Conservation (phyloP, 2,329 filamentous ascomycete genomes). For the Trichoderma atrobrunneum region DNA sequence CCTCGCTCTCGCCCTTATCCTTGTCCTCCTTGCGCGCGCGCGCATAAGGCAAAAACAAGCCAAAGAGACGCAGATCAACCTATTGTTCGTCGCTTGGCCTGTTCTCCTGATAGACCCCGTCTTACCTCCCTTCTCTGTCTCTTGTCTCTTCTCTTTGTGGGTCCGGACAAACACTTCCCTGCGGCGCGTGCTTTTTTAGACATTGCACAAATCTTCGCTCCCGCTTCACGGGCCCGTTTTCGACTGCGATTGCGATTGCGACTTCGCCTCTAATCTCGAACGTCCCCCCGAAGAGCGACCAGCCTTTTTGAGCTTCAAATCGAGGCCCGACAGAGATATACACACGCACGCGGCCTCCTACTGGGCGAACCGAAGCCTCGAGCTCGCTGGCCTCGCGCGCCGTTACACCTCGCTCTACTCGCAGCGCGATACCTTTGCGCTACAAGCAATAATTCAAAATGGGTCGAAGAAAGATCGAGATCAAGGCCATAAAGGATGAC, state of each 20-base stretch:
- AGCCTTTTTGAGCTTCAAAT: neutral
- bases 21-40: neutral
- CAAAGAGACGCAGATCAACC: neutral
- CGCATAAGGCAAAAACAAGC: neutral
- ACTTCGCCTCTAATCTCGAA: neutral
- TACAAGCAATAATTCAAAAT: slow-evolving; percentile 47
- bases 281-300: neutral
- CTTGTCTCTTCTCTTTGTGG: slow-evolving; percentile 13
- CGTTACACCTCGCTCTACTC: slow-evolving; percentile 22
- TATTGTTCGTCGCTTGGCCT: neutral
- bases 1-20: neutral
- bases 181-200: slow-evolving; percentile 15
- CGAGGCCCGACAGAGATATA: neutral
- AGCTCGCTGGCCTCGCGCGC: slow-evolving; percentile 4
- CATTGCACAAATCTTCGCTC: slow-evolving; percentile 12
- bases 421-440: slow-evolving; percentile 18
- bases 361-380: neutral
- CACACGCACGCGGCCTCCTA: neutral
- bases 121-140: slow-evolving; percentile 6
- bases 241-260: neutral
- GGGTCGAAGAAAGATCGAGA: slow-evolving; percentile 99
- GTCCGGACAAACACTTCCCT: slow-evolving; percentile 19
- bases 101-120: neutral
- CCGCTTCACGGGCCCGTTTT: slow-evolving; percentile 3
- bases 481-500: slow-evolving; percentile 99